These are phyloP conservation scores for Sporothrix phasma DNA, from an alignment of 2,329 filamentous ascomycete species.

Conservation along the genomic window DNA sequence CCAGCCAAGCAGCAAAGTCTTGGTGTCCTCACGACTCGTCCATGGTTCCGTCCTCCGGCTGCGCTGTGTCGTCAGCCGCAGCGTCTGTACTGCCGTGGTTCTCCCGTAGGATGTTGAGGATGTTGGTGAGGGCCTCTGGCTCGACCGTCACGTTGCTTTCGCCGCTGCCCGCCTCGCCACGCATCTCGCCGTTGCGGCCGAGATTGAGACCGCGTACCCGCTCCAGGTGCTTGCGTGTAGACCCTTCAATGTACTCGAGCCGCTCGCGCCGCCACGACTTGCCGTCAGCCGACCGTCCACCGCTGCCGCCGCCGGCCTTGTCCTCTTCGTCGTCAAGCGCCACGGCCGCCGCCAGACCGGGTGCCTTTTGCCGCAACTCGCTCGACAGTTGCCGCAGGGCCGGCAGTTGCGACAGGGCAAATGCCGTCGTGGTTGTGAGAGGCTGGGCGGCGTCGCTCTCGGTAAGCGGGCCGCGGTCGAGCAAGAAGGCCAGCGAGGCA, in stretches of 20 bases:
- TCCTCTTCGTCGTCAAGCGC: conserved; percentile 9
- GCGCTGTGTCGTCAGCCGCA: background rate
- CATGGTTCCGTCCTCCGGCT: conserved; percentile 20
- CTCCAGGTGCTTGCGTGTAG: conserved; percentile 69
- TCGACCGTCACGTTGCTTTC: conserved; percentile 38
- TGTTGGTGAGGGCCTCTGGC: conserved; percentile 19
- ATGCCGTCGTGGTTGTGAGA: conserved; percentile 61
- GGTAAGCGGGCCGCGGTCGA: conserved; percentile 40
- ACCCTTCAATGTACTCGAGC: conserved; percentile 71
- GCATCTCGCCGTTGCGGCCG: conserved; percentile 49
- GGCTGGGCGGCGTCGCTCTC: conserved; percentile 44
- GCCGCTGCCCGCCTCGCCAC: conserved; percentile 47
- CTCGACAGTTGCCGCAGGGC: conserved; percentile 58
- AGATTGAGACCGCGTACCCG: conserved; percentile 56
- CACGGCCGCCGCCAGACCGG: conserved; percentile 40
- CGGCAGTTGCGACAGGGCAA: conserved; percentile 74
- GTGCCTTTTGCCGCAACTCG: conserved; percentile 53
- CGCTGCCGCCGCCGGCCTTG: background rate
- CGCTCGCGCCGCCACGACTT: conserved; percentile 59
- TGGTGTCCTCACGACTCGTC: conserved; percentile 21
- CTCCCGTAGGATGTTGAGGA: conserved; percentile 18
- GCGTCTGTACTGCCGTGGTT: conserved; percentile 6
- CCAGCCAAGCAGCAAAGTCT: background rate
- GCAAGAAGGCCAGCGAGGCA: conserved; percentile 47
- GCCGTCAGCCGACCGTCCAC: conserved; percentile 22